Base-by-base conservation (phyloP, 768 basidiomycete species). In the Pisolithus microcarpus region DNA sequence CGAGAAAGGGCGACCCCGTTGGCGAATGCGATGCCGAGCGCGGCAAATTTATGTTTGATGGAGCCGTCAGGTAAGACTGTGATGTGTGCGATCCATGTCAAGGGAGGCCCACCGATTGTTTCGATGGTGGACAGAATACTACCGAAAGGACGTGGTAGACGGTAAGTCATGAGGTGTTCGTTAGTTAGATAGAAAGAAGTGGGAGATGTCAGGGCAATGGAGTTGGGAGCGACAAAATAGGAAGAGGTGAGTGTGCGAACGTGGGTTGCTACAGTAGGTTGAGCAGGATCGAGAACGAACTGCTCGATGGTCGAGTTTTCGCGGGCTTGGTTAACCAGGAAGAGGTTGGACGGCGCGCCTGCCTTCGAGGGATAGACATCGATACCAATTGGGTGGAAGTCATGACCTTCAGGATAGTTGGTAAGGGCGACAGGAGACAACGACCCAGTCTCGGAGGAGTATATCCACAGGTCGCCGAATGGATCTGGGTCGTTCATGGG, bases 381-480 rank as follows among this genome's bases (percentile, higher is more conserved):
- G 46, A 83, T 60, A 1, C 85, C 87, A 3, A 89, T 74, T 0
- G 87, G 86, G 57, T 88, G 87, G 58, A 87, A 89, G 57, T 81
- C 78, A 58, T 82, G 79, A 1, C 52, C 59, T 13, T 64, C 52
- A 1, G 85, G 87, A 57, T 81, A 87, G 6, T 73, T 73, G 18
- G 68, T 60, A 31, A 87, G 59, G 1, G 66, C 55, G 34, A 85
- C 56, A 11, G 70, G 75, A 21, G 69, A 67, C 1, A 75, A 65
- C 39, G 61, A 56, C 9, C 56, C 36, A 8, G 55, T 58, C 7
- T 24, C 26, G 7, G 61, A 56, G 51, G 64, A 62, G 57, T 82
- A 77, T 4, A 85, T 43, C 77, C 85, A 89, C 21, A 89, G 67
- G 3, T 73, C 69, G 0, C 84, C 87, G n/a, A 64, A 74, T 5